Conservation (phyloP, 352 stramenopile species). For the Pythium pyrilobum region DNA sequence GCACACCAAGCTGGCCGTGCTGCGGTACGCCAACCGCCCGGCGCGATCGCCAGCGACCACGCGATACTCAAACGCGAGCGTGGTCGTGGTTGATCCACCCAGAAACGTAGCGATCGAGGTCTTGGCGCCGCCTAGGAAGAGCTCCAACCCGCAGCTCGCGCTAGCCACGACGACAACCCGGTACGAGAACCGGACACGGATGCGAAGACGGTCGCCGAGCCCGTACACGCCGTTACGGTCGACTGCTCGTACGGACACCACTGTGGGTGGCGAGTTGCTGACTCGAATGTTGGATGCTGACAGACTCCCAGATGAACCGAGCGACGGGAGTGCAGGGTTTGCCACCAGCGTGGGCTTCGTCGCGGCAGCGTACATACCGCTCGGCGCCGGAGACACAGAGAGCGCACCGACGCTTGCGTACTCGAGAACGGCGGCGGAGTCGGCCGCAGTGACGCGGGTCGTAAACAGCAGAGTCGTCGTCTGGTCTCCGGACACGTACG, state of each 20-base stretch:
- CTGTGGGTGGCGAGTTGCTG: constrained; percentile 30
- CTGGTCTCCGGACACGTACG: constrained; percentile 39
- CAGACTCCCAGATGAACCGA: constrained; percentile 31
- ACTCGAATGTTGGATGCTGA: constrained; percentile 30
- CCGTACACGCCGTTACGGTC: constrained; percentile 46
- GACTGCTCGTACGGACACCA: constrained; percentile 24
- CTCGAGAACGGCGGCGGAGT: constrained; percentile 28
- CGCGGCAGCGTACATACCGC: constrained; percentile 37
- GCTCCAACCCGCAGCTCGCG: constrained; percentile 31
- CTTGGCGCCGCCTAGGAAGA: constrained; percentile 33
- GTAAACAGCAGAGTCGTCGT: constrained; percentile 37
- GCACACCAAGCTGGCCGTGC: constrained; percentile 35
- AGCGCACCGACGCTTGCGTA: constrained; percentile 33
- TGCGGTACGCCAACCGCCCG: constrained; percentile 44
- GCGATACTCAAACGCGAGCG: constrained; percentile 53
- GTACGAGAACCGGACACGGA: constrained; percentile 53
- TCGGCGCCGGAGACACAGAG: not conserved
- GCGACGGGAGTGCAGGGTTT: constrained; percentile 26
- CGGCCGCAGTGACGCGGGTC: constrained; percentile 28
- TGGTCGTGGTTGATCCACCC: constrained; percentile 39
- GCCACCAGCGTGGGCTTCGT: constrained; percentile 33
- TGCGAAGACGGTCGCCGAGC: constrained; percentile 25
- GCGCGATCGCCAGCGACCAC: constrained; percentile 43
- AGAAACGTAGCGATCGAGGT: constrained; percentile 32
- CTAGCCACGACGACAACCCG: constrained; percentile 27